Evolutionary conservation across 805 yeast genomes (phyloP).

Genomic region (Myxozyma geophila): DNA sequence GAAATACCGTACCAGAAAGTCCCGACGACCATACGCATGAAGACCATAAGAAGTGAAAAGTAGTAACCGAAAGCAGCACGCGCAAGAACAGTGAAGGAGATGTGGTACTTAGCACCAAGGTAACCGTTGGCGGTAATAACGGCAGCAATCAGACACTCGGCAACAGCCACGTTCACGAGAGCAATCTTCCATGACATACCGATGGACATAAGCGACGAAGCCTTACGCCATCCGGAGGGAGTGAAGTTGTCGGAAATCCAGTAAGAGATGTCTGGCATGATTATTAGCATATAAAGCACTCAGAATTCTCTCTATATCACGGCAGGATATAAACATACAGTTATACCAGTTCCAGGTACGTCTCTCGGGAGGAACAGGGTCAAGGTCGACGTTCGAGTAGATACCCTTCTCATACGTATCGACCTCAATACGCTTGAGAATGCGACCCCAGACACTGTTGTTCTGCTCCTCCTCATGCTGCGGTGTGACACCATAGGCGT

Average conservation of each 20-base stretch:
- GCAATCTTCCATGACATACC: slow-evolving; percentile 37
- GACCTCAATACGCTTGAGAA: slow-evolving; percentile 21
- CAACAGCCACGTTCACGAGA: slow-evolving; percentile 31
- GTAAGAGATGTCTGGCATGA: slow-evolving; percentile 18
- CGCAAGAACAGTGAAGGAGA: slow-evolving; percentile 81
- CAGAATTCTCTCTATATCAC: too few species aligned
- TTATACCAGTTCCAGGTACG: slow-evolving; percentile 37
- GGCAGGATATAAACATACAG: slow-evolving; percentile 9
- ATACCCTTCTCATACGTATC: slow-evolving; percentile 6
- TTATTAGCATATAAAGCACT: background rate
- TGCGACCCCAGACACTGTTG: slow-evolving; percentile 4
- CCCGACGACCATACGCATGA: slow-evolving; percentile 87
- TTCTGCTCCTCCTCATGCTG: background rate
- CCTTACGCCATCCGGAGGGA: slow-evolving; percentile 37
- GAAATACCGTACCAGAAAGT: slow-evolving; percentile 90
- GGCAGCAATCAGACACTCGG: slow-evolving; percentile 57
- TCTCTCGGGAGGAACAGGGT: slow-evolving; percentile 33
- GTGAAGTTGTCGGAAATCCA: slow-evolving; percentile 36
- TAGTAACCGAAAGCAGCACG: slow-evolving; percentile 79
- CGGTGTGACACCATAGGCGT: background rate
- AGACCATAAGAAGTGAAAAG: slow-evolving; percentile 74
- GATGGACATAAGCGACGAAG: slow-evolving; percentile 33
- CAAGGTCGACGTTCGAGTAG: slow-evolving; percentile 28
- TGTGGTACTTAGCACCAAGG: slow-evolving; percentile 78
- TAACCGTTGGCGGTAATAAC: slow-evolving; percentile 74